Conservation (phyloP, 352 stramenopile species). For the Phytophthora fragariaefolia region DNA sequence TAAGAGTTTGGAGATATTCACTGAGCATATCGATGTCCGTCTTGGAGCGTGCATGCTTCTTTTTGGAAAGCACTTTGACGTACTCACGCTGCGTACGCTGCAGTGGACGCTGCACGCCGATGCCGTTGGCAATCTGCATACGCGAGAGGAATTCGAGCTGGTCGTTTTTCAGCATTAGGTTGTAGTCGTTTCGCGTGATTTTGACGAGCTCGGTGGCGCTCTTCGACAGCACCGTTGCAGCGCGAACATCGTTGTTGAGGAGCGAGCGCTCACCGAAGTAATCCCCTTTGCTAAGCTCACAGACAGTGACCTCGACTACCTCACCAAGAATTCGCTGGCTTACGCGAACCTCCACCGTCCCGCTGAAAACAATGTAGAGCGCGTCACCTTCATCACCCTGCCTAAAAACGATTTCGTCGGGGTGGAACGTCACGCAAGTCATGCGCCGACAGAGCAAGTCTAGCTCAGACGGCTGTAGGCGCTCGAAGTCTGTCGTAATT, state of each 20-base stretch:
- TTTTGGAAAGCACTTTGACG: constrained; percentile 62
- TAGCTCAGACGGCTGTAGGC: constrained; percentile 60
- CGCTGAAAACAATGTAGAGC: constrained; percentile 74
- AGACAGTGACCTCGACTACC: constrained; percentile 72
- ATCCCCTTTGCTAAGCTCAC: constrained; percentile 68
- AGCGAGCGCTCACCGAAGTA: constrained; percentile 80
- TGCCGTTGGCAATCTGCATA: constrained; percentile 59
- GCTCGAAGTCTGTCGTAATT: constrained; percentile 76
- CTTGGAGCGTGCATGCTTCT: constrained; percentile 52
- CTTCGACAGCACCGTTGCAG: constrained; percentile 68
- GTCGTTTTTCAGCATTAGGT: constrained; percentile 76
- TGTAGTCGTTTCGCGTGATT: constrained; percentile 76
- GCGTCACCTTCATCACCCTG: constrained; percentile 78
- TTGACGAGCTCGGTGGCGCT: constrained; percentile 59
- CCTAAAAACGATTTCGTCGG: constrained; percentile 67
- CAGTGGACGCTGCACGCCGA: constrained; percentile 22
- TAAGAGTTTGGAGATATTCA: constrained; percentile 75
- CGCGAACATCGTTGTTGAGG: constrained; percentile 62
- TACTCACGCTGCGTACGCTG: constrained; percentile 59
- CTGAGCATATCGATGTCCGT: constrained; percentile 67
- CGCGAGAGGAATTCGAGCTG: constrained; percentile 73
- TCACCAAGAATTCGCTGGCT: constrained; percentile 67
- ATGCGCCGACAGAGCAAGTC: constrained; percentile 71
- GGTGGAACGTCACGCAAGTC: constrained; percentile 50
- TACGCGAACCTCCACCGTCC: constrained; percentile 67